These are phyloP conservation scores for Penicillium soppii DNA, from an alignment of 495 filamentous ascomycete genomes.

Conservation along the genomic window DNA sequence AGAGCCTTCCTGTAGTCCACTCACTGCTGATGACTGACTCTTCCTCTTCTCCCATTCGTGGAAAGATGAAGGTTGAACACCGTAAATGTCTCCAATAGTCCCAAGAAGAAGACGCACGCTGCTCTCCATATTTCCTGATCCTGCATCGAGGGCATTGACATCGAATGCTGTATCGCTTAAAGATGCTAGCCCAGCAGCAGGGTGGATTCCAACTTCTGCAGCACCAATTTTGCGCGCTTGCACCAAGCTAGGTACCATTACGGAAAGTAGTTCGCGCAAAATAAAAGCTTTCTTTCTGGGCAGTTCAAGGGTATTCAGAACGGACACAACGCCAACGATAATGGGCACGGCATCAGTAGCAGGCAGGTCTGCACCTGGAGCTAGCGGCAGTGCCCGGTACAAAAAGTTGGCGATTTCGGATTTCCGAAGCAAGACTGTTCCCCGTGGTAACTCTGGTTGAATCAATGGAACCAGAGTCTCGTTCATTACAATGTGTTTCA, in stretches of 20 bases:
- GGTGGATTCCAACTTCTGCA: constrained; percentile 92
- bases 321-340: constrained; percentile 80
- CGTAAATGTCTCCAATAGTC: constrained; percentile 51
- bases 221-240: constrained; percentile 90
- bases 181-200: constrained; percentile 77
- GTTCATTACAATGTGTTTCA: constrained; percentile 66
- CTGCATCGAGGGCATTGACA: constrained; percentile 69
- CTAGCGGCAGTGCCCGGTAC: constrained; percentile 69
- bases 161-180: constrained; percentile 52
- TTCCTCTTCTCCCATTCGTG: constrained; percentile 36
- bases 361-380: constrained; percentile 56
- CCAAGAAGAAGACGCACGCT: constrained; percentile 63
- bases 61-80: constrained; percentile 43
- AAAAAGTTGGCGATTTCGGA: constrained; percentile 68
- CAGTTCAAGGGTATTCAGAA: constrained; percentile 72
- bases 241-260: constrained; percentile 80
- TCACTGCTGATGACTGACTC: constrained; percentile 17
- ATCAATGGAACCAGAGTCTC: constrained; percentile 40
- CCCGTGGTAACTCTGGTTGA: constrained; percentile 43
- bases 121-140: constrained; percentile 71
- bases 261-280: constrained; percentile 76
- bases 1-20: constrained; percentile 9
- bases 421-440: constrained; percentile 45
- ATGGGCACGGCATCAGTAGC: constrained; percentile 72
- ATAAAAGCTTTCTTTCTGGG: constrained; percentile 86